phyloP scores from a whole-genome alignment of 257 asterid genomes.

The Solanum chiquidenum region DNA sequence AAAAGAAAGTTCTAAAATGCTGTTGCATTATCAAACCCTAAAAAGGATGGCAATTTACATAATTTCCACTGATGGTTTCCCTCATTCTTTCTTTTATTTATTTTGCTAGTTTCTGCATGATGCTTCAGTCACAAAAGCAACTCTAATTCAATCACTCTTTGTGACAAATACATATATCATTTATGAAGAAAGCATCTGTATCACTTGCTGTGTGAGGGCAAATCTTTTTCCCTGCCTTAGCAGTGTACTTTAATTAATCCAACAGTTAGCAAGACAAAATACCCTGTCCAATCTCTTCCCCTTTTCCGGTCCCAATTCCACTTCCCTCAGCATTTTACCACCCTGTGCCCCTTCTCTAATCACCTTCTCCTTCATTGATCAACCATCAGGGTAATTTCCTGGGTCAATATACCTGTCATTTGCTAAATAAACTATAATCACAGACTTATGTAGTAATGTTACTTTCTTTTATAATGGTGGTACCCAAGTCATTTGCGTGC shows the following conservation, averaged over 20 bases:
- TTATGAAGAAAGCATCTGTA: neutral
- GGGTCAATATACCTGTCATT: neutral
- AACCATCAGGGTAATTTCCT: neutral
- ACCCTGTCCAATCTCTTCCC: neutral
- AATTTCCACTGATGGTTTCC: neutral
- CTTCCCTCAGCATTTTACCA: neutral
- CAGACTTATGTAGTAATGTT: neutral
- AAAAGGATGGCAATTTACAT: neutral
- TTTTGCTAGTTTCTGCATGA: neutral
- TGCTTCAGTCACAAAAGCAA: neutral
- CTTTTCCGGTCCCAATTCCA: neutral
- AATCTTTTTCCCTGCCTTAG: neutral
- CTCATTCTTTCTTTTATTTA: neutral
- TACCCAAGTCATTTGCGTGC: neutral
- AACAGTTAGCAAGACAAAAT: neutral
- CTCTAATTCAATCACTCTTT: neutral
- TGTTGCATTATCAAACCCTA: neutral
- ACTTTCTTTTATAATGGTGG: neutral
- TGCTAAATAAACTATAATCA: neutral
- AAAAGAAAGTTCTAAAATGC: neutral
- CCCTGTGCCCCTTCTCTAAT: neutral
- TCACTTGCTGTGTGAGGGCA: neutral
- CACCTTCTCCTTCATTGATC: neutral
- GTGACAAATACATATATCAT: neutral
- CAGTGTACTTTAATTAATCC: neutral